Base-by-base conservation (phyloP, 768 basidiomycete genomes). In the Lactarius psammicola region DNA sequence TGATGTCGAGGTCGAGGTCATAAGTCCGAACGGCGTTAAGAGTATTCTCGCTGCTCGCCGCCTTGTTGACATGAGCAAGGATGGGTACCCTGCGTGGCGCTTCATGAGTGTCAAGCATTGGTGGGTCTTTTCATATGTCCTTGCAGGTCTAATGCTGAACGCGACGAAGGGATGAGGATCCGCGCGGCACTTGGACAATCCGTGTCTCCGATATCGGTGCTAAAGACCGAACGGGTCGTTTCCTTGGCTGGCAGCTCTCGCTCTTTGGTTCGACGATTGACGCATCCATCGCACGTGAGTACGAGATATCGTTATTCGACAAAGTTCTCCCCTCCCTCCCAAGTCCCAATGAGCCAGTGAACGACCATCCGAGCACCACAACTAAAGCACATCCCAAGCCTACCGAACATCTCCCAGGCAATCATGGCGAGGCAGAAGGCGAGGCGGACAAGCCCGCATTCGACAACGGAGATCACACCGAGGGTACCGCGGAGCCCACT, bases 21-120 rank as follows among this genome's bases (percentile, higher is more conserved):
- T 81, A 23, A 96, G 94, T 72, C 96, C 97, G 0, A 85, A 85
- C 54, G 94, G 94, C 13, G 81, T 98, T 68, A 87, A 79, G 74
- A 97, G 94, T 73, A 80, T 98, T 17, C 77, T 99, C 46, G 95
- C 90, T 26, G 85, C 86, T 23, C 81, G 80, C 63, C 85, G 97
- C 67, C 72, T 79, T 38, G 80, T 80, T 15, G 97, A 99, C 73
- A 74, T 74, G 42, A 87, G 83, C 20, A 75, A 72, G 5, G 82
- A 80, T 10, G 96, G 97, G 10, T 96, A 83, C 75, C 85, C 85
- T n/a, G 95, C 93, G 0, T 99, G 97, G 97, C 88, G 84, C n/a
- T 99, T 99, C 75, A 98, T 98, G 95, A 86, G 87, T 36, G 85
- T 98, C 63, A 99, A 99, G 76, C 97, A 99, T 73, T 99, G 97